Conservation (phyloP, 225 moss, liverwort and hornwort species). For the Rhytidiadelphus loreus region DNA sequence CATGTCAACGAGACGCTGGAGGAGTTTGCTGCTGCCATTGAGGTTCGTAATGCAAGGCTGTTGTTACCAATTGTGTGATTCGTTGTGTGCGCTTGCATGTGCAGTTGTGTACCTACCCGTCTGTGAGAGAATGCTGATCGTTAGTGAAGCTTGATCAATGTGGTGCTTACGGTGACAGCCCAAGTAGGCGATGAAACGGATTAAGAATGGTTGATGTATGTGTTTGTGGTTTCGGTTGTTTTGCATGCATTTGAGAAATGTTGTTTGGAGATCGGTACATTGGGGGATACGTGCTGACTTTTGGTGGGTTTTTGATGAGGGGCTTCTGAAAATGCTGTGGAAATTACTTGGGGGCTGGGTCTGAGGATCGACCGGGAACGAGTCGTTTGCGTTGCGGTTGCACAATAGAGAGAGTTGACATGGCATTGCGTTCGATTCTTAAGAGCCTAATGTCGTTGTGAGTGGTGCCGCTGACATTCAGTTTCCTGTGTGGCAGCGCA, state of each 20-base stretch:
- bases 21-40: conserved; percentile 74
- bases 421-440: not conserved
- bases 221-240: not conserved
- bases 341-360: not conserved
- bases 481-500: not conserved
- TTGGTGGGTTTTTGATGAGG: not conserved
- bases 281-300: not conserved
- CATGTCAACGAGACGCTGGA: conserved; percentile 82
- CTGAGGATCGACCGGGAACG: not conserved
- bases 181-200: not conserved
- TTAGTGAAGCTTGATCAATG: not conserved
- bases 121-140: not conserved
- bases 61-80: not conserved
- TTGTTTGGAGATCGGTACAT: not conserved
- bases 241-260: not conserved
- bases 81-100: not conserved
- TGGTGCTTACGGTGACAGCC: not conserved
- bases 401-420: not conserved
- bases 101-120: not conserved
- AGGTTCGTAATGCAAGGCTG: conserved; percentile 2
- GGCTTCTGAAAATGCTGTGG: not conserved
- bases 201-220: not conserved
- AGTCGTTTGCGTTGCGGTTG: not conserved
- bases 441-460: not conserved
- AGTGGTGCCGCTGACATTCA: not conserved